A percentile compares a stretch with the other conserved stretches of the same genome.
These are phyloP conservation scores for Toxoplasma gondii DNA, from an alignment of 169 alveolate genomes.

Conservation along the genomic window DNA sequence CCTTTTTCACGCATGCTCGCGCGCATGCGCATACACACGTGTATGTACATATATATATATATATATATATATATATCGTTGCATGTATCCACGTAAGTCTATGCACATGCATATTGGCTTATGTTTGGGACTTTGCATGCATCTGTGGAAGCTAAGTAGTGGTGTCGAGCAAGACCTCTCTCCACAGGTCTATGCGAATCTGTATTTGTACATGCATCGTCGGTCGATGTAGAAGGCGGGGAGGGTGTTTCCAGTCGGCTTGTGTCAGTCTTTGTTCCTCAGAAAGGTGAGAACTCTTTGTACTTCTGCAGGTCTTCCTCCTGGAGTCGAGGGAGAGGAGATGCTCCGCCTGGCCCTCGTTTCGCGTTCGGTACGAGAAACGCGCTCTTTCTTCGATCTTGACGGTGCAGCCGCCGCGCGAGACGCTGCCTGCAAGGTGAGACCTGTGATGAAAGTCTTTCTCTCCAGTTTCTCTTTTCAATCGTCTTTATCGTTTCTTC, in stretches of 20 bases:
- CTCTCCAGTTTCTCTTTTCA: no score
- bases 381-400: neutral
- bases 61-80: no score
- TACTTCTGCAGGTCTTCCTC: neutral
- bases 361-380: constrained; percentile 4
- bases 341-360: constrained; percentile 2
- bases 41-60: neutral
- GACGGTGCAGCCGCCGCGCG: constrained; percentile 28
- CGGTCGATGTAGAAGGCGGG: no score
- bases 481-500: no score
- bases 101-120: neutral
- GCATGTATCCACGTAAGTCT: neutral
- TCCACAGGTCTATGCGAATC: no score
- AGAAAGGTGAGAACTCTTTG: neutral
- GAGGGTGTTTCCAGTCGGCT: no score
- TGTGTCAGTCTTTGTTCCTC: no score
- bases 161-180: neutral
- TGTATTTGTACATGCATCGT: no score
- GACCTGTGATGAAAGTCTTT: neutral
- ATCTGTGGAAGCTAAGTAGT: neutral
- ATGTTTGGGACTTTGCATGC: neutral
- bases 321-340: constrained; percentile 2
- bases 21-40: neutral
- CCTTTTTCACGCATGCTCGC: no score
- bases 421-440: constrained; percentile 9